Evolutionary conservation across 768 basidiomycete genomes (phyloP), one percentile per base, ranked within the genome.

Genomic region (Paxillus rubicundulus): DNA sequence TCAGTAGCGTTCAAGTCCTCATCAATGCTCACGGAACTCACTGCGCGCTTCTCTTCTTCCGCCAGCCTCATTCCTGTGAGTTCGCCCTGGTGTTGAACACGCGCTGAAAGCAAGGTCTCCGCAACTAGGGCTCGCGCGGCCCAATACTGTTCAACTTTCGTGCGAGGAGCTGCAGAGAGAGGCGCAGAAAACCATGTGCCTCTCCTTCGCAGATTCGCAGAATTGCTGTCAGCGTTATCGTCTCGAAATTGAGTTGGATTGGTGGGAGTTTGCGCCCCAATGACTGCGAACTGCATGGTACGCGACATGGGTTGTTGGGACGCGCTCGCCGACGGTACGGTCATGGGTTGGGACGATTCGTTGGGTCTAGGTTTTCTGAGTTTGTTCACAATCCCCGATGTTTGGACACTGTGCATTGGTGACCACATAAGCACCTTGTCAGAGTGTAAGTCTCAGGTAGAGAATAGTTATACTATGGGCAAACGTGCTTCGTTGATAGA

Each of bases 71-170:
- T 45, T 14, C 63, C 68, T 52, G 67, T 71, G 30, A 86, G 59
- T 44, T 86, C 84, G 10, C 65, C 63, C 39, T 77, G 74, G 61
- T 86, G 82, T 17, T 62, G 66, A 30, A 71, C 70, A 36, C 74
- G 74, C 21, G 78, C 79, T 0, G 74, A 67, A 3, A 89, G 72
- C 36, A 85, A 65, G 2, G 82, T 77, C 62, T 89, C 87, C 1
- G 86, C 86, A 3, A 79, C 75, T 20, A 86, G 58, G 3, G 87
- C 85, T 3, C 87, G 80, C 14, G 78, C 70, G 24, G 82, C 82
- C 87, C 87, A 89, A 60, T 86, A 86, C 54, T 80, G 81, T 57
- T 83, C 84, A 2, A 63, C 61, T 13, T 47, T 50, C 12, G 70
- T 67, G 37, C 53, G 62, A 33, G 73, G 71, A 2, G 48, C 52